Conservation (phyloP, 1,139 yeast genomes). For the Candida sojae region DNA sequence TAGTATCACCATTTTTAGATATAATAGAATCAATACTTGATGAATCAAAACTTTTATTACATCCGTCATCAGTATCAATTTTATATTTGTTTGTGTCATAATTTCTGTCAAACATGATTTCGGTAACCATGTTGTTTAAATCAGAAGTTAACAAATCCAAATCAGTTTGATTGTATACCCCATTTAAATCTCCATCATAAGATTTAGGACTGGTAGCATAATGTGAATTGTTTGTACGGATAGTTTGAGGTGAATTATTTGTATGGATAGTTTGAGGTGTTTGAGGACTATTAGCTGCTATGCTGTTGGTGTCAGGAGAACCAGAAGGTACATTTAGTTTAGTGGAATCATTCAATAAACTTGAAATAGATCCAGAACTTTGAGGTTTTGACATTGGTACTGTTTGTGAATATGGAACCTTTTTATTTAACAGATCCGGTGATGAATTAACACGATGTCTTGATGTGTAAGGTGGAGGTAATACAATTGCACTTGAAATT, state of each 20-base stretch:
- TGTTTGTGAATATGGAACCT: conserved; percentile 1
- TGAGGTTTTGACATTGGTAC: conserved; percentile 1
- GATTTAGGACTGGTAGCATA: not conserved
- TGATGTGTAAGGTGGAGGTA: conserved; percentile 9
- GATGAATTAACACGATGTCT: not conserved
- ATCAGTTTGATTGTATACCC: conserved; percentile 33
- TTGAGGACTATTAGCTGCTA: conserved; percentile 2
- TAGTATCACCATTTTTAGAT: conserved; percentile 8
- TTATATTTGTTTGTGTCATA: conserved; percentile 18
- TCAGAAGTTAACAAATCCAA: conserved; percentile 41
- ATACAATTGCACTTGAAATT: conserved; percentile 3
- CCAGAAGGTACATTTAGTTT: not conserved
- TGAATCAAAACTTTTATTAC: conserved; percentile 1
- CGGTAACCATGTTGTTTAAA: conserved; percentile 43
- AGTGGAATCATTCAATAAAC: conserved; percentile 11
- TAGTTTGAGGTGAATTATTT: conserved; percentile 1
- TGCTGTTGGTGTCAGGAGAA: not conserved
- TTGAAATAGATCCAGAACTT: conserved; percentile 8
- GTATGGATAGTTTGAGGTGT: conserved; percentile 1
- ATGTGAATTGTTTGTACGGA: not conserved
- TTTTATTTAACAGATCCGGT: not conserved
- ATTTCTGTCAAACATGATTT: conserved; percentile 40
- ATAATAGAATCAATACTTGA: conserved; percentile 1
- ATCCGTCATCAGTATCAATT: conserved; percentile 9
- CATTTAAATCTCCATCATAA: conserved; percentile 8